Evolutionary conservation across 163 green algal species (phyloP).

Genomic region (Smithsoniella earleae): DNA sequence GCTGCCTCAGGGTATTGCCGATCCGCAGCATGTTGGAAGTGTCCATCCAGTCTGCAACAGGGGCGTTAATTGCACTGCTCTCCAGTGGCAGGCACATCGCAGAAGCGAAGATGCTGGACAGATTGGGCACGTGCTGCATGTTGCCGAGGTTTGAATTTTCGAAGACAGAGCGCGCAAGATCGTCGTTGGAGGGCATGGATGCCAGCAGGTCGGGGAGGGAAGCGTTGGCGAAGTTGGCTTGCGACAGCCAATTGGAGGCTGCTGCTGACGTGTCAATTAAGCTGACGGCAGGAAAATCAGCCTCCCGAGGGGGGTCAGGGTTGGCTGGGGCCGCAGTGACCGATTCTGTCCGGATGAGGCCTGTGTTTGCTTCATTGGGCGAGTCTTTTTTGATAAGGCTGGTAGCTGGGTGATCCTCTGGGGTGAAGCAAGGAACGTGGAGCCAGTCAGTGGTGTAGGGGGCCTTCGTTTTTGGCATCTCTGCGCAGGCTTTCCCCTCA

Average conservation of each 20-base stretch:
- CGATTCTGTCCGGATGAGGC: too few species aligned
- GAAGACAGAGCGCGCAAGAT: not conserved
- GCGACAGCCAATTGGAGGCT: not conserved
- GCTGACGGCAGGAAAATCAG: too few species aligned
- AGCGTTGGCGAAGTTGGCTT: not conserved
- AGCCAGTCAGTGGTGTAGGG: not conserved
- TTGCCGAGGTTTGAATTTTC: not conserved
- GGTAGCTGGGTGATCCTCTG: not conserved
- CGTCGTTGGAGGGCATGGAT: too few species aligned
- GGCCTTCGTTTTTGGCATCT: not conserved
- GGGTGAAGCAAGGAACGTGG: constrained; percentile 1
- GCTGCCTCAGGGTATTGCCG: not conserved
- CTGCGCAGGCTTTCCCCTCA: not conserved
- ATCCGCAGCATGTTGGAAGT: not conserved
- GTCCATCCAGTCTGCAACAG: constrained; percentile 25
- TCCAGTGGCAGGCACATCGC: not conserved
- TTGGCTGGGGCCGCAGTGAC: not conserved
- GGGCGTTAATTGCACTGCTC: not conserved
- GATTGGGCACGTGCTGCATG: not conserved
- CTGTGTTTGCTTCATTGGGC: too few species aligned
- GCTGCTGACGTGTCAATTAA: not conserved
- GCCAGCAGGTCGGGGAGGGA: too few species aligned
- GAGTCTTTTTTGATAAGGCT: too few species aligned
- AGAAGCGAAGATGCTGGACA: not conserved
- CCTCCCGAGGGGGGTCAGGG: not conserved